Base-by-base conservation (phyloP, 345 rosid genomes). In the Eucalyptus albens region DNA sequence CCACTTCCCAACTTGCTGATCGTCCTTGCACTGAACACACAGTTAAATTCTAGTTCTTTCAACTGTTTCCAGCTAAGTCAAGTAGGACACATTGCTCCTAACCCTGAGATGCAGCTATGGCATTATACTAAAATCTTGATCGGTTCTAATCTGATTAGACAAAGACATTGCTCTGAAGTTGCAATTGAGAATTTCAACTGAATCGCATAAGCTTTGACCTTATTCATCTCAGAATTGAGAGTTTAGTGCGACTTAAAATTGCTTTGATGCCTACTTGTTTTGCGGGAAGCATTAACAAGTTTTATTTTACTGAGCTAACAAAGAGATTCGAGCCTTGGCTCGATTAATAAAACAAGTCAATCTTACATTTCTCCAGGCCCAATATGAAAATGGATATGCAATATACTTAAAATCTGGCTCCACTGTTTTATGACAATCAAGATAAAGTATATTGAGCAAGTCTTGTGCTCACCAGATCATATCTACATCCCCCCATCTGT, bases 231-330 rank as follows among this genome's bases (percentile, higher is more conserved):
- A 0, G 4, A 69, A 69, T 69, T 69, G 42, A 69, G 81, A 69
- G 24, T 31, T 69, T 1, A 0, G 40, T 16, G 40, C 21, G 0
- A 65, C 40, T 0, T 69, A 33, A 19, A 0, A 37, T 72, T 37
- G 83, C 27, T 19, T 17, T 37, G 27, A 72, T 72, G 47, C 27
- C 45, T 24, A 22, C 27, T 6, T 72, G 15, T 19, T 37, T 19
- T 72, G 45, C 45, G 3, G 27, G 45, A 37, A 72, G 83, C 27
- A 37, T 72, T 37, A 19, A 37, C 45, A 72, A 33, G 44, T 72
- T 72, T 1, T 21, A 3, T 72, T 37, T 69, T 37, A 2, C 42
- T 0, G 3, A 37, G 83, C 45, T 37, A 72, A 72, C 45, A 37
- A 72, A 72, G 47, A 3, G 47, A 72, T 72, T 37, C 0, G 27